Conservation (phyloP, 1,284 basidiomycete genomes). For the Ceratobasidium sp. region DNA sequence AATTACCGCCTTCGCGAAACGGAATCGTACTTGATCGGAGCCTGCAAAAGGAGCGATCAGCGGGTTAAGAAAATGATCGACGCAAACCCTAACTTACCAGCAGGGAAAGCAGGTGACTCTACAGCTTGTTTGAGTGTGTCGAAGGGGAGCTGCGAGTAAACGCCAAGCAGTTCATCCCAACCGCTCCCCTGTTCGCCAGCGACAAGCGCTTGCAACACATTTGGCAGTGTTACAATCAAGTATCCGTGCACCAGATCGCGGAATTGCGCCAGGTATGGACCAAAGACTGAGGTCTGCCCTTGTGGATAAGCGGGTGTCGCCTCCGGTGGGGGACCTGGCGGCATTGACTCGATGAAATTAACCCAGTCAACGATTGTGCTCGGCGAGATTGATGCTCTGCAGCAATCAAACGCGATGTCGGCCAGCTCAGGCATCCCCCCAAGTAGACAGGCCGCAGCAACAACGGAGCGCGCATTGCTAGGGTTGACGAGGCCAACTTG, state of each 20-base stretch:
- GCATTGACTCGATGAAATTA: slow-evolving; percentile 76
- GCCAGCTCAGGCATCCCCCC: slow-evolving; percentile 88
- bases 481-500: slow-evolving; percentile 76
- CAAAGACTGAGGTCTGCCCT: slow-evolving; percentile 70
- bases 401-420: slow-evolving; percentile 81
- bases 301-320: slow-evolving; percentile 37
- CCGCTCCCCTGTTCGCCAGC: slow-evolving; percentile 46
- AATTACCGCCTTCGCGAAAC: slow-evolving; percentile 90
- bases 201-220: slow-evolving; percentile 64
- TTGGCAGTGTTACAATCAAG: slow-evolving; percentile 79
- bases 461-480: slow-evolving; percentile 83
- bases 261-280: slow-evolving; percentile 76
- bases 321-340: slow-evolving; percentile 57
- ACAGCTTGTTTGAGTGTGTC: slow-evolving; percentile 85
- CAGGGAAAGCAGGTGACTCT: slow-evolving; percentile 79
- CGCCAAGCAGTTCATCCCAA: slow-evolving; percentile 74
- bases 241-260: slow-evolving; percentile 81
- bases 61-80: slow-evolving; percentile 24
- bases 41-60: slow-evolving; percentile 61
- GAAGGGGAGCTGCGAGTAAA: slow-evolving; percentile 83
- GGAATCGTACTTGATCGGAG: slow-evolving; percentile 86
- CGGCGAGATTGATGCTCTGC: slow-evolving; percentile 78
- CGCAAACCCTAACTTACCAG: slow-evolving; percentile 32
- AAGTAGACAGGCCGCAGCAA: slow-evolving; percentile 84
- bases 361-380: slow-evolving; percentile 82